Evolutionary conservation across 805 yeast species (phyloP).

Genomic region (Yarrowia osloensis): DNA sequence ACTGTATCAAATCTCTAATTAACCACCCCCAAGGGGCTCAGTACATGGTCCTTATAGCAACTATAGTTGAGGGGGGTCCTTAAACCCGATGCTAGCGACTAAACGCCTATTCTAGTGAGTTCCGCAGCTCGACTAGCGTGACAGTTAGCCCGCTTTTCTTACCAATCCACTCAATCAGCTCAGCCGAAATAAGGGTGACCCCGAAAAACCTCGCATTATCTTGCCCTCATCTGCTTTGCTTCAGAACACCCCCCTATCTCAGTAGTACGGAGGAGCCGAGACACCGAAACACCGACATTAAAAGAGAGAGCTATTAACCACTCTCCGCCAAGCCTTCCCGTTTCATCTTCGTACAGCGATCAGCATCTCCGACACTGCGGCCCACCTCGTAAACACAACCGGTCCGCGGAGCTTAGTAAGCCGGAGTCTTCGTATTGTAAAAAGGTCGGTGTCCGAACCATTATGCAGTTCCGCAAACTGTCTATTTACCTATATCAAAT

Average conservation of each 20-base stretch:
- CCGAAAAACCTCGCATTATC: neutral
- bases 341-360: neutral
- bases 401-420: too few species aligned
- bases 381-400: too few species aligned
- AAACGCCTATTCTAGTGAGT: neutral
- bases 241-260: constrained; percentile 3
- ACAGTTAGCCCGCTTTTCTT: neutral
- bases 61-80: neutral
- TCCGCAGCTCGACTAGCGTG: neutral
- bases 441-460: too few species aligned
- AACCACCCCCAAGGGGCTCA: neutral
- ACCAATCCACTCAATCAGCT: neutral
- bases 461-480: too few species aligned
- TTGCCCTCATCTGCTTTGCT: neutral
- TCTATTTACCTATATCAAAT: neutral
- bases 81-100: neutral
- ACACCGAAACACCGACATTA: neutral
- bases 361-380: constrained; percentile 9
- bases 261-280: neutral
- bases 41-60: neutral
- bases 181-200: neutral
- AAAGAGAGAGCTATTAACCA: neutral
- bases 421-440: too few species aligned
- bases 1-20: too few species aligned
- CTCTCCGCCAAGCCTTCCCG: neutral